A percentile compares a stretch with the other conserved stretches of the same genome.
Conservation (phyloP, 2,329 filamentous ascomycete species). For the Cercospora zeina region DNA sequence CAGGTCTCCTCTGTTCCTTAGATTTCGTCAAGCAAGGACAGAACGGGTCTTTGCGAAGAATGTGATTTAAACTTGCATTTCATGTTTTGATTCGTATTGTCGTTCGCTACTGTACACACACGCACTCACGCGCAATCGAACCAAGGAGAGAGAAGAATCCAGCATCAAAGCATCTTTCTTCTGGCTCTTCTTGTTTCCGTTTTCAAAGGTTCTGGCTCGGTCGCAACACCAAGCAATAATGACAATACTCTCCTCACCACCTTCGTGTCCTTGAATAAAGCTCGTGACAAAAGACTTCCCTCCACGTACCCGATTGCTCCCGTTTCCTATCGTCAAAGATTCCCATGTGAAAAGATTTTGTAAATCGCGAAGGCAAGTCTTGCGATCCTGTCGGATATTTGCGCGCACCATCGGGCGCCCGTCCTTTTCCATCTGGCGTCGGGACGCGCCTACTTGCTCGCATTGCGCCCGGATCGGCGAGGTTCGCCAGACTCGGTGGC, state of each 20-base stretch:
- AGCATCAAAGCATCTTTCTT: not conserved
- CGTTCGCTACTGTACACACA: conserved; percentile 5
- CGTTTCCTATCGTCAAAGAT: not conserved
- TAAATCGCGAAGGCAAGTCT: not conserved
- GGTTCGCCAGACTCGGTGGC: conserved; percentile 53
- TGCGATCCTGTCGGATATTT: conserved; percentile 1
- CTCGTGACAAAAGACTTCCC: not conserved
- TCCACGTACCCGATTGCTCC: not conserved
- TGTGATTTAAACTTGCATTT: not conserved
- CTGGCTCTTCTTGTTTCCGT: not conserved
- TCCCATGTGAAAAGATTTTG: not conserved
- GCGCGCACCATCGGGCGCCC: not conserved
- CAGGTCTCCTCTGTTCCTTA: no score
- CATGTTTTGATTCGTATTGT: not conserved
- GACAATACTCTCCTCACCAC: not conserved
- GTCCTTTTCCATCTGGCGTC: not conserved
- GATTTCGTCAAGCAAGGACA: no score
- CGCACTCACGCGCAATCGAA: not conserved
- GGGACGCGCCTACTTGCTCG: conserved; percentile 26
- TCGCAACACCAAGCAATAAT: not conserved
- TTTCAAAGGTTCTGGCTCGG: not conserved
- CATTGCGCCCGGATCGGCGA: conserved; percentile 49
- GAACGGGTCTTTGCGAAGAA: no score
- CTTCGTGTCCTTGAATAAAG: not conserved
- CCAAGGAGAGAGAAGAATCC: not conserved